Conservation (phyloP, 2,329 filamentous ascomycete genomes). For the Cryoendolithus antarcticus region DNA sequence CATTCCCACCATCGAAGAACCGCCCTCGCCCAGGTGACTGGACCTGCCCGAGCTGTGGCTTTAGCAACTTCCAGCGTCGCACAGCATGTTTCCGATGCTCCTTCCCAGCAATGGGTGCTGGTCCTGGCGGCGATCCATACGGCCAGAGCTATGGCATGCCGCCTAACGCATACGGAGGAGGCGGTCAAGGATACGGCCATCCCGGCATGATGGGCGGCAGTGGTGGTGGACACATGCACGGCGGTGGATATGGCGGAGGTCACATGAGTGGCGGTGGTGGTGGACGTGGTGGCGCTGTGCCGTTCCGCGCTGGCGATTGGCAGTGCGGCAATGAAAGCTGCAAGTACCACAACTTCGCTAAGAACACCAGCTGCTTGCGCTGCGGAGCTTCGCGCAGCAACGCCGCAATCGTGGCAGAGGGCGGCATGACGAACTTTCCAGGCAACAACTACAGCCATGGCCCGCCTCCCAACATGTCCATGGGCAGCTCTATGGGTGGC, state of each 20-base stretch:
- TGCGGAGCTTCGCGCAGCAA: slow-evolving; percentile 91
- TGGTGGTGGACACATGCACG: slow-evolving; percentile 26
- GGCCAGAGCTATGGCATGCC: slow-evolving; percentile 39
- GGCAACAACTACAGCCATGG: slow-evolving; percentile 41
- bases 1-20: slow-evolving; percentile 98
- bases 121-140: slow-evolving; percentile 48
- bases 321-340: slow-evolving; percentile 96
- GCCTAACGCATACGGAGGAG: slow-evolving; percentile 25
- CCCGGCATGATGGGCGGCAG: slow-evolving; percentile 69
- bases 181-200: slow-evolving; percentile 35
- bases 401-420: slow-evolving; percentile 88
- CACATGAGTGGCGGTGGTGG: slow-evolving; percentile 35
- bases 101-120: slow-evolving; percentile 80
- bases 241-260: slow-evolving; percentile 34
- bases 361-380: slow-evolving; percentile 94
- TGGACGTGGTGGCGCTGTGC: slow-evolving; percentile 54
- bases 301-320: slow-evolving; percentile 97
- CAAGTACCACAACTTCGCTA: slow-evolving; percentile 98
- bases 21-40: slow-evolving; percentile 92
- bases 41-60: slow-evolving; percentile 97
- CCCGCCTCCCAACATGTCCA: slow-evolving; percentile 71
- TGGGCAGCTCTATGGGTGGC: slow-evolving; percentile 26
- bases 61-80: slow-evolving; percentile 97
- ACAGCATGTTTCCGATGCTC: slow-evolving; percentile 98
- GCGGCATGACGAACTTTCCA: slow-evolving; percentile 45